Evolutionary conservation across 257 asterid species (phyloP), one percentile per base, ranked within the genome.

Genomic region (Solanum commersonii): DNA sequence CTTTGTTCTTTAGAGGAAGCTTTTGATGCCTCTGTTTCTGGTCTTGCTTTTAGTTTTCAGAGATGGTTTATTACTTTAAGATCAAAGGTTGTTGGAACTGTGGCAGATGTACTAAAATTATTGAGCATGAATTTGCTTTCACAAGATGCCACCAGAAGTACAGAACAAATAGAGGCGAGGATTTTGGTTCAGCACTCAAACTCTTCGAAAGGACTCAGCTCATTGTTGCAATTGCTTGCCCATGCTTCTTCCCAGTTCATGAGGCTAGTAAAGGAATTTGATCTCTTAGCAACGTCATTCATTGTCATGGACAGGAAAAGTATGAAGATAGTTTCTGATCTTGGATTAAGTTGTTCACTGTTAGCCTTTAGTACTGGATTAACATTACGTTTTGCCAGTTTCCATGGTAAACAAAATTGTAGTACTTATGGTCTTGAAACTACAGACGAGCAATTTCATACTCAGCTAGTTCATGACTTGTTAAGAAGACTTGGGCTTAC

Each of bases 291-390:
- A 88, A 29, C 86, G 20, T 93, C 98, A 88, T 93, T 91, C 89
- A 78, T 88, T 83, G 96, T 92, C 86, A 93, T 94, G 93, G 98
- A 94, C 90, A 90, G 88, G 86, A 90, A 89, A 73, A 94, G 96
- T 91, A 86, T 87, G 87, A 87, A 46, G 92, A 88, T 91, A 65
- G 85, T 97, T 88, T 95, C 96, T 10, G 90, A 91, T 20, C 93
- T 96, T 87, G 96, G 98, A 40, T 85, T 93, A 89, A 86, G 94
- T 91, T 97, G 99, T 91, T 97, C 99, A 15, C 82, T 96, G 38
- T 84, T 97, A 94, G 99, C 99, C 87, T 97, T 97, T 82, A 87
- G 94, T 91, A 89, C 93, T 52, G 97, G 94, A 87, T 94, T 92
- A 85, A 90, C 93, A 59, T 91, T 92, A 87, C 83, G 88, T 87